phyloP scores from a whole-genome alignment of 192 early-diverging fungal species.

The Obelidium mucronatum region DNA sequence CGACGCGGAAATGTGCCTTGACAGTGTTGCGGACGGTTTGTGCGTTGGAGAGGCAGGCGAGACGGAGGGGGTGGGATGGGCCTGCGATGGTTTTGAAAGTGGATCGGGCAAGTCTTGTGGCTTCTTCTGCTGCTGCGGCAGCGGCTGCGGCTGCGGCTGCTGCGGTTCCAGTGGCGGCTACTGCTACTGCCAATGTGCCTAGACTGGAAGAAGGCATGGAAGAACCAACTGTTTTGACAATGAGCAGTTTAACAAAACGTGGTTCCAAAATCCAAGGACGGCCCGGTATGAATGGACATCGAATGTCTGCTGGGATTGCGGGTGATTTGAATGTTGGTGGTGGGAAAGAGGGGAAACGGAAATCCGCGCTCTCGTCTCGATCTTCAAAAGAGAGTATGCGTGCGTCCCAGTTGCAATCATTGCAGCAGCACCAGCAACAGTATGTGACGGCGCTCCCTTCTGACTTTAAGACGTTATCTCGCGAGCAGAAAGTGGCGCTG shows the following conservation, averaged over 20 bases:
- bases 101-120: conserved; percentile 21
- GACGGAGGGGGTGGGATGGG: conserved; percentile 55
- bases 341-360: not conserved
- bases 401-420: not conserved
- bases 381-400: conserved; percentile 31
- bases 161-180: not conserved
- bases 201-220: not conserved
- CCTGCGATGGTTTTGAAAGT: conserved; percentile 47
- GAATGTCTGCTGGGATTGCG: not conserved
- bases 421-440: conserved; percentile 9
- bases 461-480: conserved; percentile 16
- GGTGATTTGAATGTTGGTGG: not conserved
- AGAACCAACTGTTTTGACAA: conserved; percentile 26
- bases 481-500: conserved; percentile 29
- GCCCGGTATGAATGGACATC: not conserved
- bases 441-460: conserved; percentile 25
- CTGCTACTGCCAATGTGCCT: not conserved
- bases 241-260: conserved; percentile 30
- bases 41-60: conserved; percentile 57
- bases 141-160: not conserved
- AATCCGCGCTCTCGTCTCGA: not conserved
- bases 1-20: conserved; percentile 44
- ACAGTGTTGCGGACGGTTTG: conserved; percentile 52
- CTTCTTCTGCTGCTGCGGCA: conserved; percentile 5
- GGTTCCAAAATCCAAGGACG: conserved; percentile 15